A percentile compares a stretch with the other conserved stretches of the same genome.
Conservation (phyloP, 2,329 filamentous ascomycete species). For the Mariannaea elegans region DNA sequence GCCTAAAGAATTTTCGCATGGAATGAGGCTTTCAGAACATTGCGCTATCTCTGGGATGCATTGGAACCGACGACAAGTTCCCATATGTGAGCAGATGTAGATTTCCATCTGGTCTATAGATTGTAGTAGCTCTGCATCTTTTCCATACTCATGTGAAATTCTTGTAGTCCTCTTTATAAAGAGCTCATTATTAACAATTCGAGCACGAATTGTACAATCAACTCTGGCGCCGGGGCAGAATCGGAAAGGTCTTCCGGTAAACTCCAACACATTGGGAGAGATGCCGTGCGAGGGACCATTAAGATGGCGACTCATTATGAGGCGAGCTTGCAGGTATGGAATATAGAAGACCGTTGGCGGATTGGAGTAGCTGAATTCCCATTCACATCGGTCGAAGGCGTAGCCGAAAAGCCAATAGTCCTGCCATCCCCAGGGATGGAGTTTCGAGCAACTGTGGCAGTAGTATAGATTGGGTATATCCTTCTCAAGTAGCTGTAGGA, state of each 20-base stretch:
- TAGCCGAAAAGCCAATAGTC: background rate
- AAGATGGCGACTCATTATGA: constrained; percentile 22
- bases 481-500: constrained; percentile 9
- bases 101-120: background rate
- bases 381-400: background rate
- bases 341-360: background rate
- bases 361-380: background rate
- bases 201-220: background rate
- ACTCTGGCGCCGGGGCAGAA: background rate
- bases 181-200: constrained; percentile 11
- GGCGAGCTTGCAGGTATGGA: background rate
- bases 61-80: background rate
- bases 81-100: background rate
- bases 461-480: constrained; percentile 3
- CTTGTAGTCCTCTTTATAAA: background rate
- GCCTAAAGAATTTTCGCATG: background rate
- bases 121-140: background rate
- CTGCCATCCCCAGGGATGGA: background rate
- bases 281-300: constrained; percentile 15
- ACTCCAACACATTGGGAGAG: background rate
- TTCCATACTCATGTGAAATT: background rate
- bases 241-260: background rate
- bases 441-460: constrained; percentile 4
- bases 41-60: background rate
- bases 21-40: background rate